These are phyloP conservation scores for Aspergillus versicolor DNA, from an alignment of 2,329 filamentous ascomycete genomes.

Conservation along the genomic window DNA sequence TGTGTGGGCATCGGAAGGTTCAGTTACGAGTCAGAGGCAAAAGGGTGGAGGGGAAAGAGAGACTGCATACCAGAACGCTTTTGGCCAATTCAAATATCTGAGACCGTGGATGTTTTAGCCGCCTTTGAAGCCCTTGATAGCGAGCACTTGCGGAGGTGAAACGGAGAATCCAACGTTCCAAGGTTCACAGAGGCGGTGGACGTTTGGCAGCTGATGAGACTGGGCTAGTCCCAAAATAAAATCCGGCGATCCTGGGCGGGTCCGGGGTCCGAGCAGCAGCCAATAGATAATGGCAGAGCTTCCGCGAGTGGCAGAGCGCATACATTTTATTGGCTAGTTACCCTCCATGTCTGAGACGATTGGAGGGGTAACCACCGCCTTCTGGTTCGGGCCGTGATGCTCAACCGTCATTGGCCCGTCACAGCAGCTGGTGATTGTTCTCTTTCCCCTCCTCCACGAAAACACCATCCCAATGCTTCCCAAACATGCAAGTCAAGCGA, in stretches of 20 bases:
- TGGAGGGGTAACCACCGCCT: constrained; percentile 17
- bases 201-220: constrained; percentile 2
- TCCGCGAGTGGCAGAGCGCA: constrained; percentile 1
- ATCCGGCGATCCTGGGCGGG: constrained; percentile 7
- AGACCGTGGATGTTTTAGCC: constrained; percentile 1
- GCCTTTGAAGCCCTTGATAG: constrained; percentile 1
- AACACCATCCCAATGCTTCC: neutral
- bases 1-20: neutral
- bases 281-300: constrained; percentile 9
- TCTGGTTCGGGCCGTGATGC: neutral
- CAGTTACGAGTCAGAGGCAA: neutral
- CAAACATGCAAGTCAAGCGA: constrained; percentile 4
- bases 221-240: constrained; percentile 17
- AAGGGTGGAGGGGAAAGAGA: neutral
- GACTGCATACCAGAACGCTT: constrained; percentile 15
- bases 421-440: neutral
- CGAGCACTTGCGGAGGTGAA: neutral
- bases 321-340: constrained; percentile 19
- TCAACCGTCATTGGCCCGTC: no score
- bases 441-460: neutral
- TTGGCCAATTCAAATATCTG: neutral
- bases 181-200: constrained; percentile 3
- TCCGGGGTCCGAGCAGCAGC: neutral
- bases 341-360: constrained; percentile 17
- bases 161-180: constrained; percentile 9